Conservation (phyloP, 1,284 basidiomycete genomes). For the Sphaerobolus stellatus region DNA sequence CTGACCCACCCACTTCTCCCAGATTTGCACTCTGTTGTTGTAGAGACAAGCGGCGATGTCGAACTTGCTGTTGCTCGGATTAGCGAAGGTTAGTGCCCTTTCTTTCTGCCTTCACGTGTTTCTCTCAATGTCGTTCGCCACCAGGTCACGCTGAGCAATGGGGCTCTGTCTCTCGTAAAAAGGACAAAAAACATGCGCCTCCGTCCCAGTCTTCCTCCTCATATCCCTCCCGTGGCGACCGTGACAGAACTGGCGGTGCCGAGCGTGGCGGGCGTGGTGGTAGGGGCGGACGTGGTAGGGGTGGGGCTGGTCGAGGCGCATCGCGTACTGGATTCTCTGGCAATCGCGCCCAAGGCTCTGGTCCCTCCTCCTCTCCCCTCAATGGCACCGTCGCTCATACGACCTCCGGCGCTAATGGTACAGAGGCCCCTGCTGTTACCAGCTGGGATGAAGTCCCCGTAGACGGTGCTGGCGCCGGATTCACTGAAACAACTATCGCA, state of each 20-base stretch:
- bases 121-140: constrained; percentile 15
- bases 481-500: not conserved
- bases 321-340: constrained; percentile 51
- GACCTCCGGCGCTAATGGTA: constrained; percentile 2
- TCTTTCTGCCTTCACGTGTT: constrained; percentile 14
- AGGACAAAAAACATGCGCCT: constrained; percentile 66
- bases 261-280: constrained; percentile 63
- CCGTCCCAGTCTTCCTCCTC: constrained; percentile 34
- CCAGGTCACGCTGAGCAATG: constrained; percentile 80
- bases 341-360: constrained; percentile 48
- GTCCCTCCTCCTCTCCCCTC: constrained; percentile 14
- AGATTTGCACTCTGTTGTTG: constrained; percentile 77
- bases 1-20: constrained; percentile 16
- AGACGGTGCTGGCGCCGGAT: constrained; percentile 10
- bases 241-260: constrained; percentile 49
- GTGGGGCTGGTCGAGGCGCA: constrained; percentile 51
- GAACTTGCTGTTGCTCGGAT: constrained; percentile 75
- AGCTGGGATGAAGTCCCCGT: not conserved
- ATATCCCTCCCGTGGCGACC: constrained; percentile 28
- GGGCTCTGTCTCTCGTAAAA: constrained; percentile 85
- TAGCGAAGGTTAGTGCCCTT: constrained; percentile 62
- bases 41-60: constrained; percentile 73
- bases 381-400: constrained; percentile 25
- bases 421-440: constrained; percentile 17
- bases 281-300: constrained; percentile 61